Evolutionary conservation across 2,329 filamentous ascomycete species (phyloP).

Genomic region (Fusarium staphyleae): DNA sequence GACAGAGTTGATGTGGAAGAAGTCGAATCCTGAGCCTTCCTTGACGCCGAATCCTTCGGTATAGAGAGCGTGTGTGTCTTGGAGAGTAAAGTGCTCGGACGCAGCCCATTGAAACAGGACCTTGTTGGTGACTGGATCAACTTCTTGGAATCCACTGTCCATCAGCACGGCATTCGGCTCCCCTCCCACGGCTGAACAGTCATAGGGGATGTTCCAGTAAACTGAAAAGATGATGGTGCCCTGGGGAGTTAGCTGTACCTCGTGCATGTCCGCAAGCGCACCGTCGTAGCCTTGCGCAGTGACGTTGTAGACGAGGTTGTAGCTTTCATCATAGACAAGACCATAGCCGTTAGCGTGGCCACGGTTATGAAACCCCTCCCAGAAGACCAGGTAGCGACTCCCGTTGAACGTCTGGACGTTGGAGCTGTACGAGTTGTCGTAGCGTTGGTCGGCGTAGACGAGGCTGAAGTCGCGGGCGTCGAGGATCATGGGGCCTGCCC

Average conservation of each 20-base stretch:
- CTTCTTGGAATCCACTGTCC: conserved; percentile 51
- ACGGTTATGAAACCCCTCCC: conserved; percentile 41
- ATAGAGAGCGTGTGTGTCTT: conserved; percentile 40
- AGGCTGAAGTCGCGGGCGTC: conserved; percentile 47
- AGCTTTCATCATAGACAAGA: conserved; percentile 45
- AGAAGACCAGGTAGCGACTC: conserved; percentile 47
- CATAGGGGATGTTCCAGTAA: conserved; percentile 47
- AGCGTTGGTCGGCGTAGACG: conserved; percentile 48
- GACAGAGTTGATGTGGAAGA: conserved; percentile 50
- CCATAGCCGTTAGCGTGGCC: conserved; percentile 43
- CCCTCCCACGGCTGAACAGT: conserved; percentile 45
- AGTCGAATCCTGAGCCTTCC: conserved; percentile 46
- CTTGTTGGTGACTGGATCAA: conserved; percentile 48
- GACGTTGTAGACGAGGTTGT: conserved; percentile 49
- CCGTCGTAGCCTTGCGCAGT: conserved; percentile 47
- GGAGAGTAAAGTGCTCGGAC: conserved; percentile 42
- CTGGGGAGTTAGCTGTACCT: conserved; percentile 51
- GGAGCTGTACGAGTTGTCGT: conserved; percentile 37
- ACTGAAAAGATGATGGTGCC: conserved; percentile 52
- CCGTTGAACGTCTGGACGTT: conserved; percentile 44
- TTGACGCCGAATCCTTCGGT: conserved; percentile 42
- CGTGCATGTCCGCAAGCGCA: conserved; percentile 51
- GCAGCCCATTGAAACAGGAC: conserved; percentile 50
- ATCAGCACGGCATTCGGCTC: conserved; percentile 42
- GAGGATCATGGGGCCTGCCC: conserved; percentile 47